Base-by-base conservation (phyloP, 2,329 filamentous ascomycete species). In the Neopestalotiopsis sp. region DNA sequence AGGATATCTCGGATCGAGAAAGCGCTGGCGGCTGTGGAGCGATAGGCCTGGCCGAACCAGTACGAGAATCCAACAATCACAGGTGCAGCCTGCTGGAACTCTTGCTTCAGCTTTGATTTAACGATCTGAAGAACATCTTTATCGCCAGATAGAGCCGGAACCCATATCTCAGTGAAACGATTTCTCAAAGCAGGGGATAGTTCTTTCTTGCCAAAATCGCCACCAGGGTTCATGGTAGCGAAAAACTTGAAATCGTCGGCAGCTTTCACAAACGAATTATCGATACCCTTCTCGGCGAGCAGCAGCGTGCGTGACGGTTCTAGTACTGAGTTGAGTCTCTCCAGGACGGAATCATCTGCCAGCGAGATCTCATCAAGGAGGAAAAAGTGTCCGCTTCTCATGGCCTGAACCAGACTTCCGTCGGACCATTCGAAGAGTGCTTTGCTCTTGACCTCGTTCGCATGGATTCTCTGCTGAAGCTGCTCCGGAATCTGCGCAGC, bases 131-230 rank as follows among this genome's bases (percentile, higher is more conserved):
- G 82, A 42, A 98, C 91, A 77, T 99, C 97, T 38, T 94, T 91
- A 65, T 90, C 88, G 69, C 95, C 93, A 1, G 94, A 94, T 69
- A 98, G 83, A 1, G 95, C 89, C 1, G 96, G 94, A 0, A 98
- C 96, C 96, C 96, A 99, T 9, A 99, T 98, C 80, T 99, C 96
- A 0, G 96, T 99, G 78, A 99, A 97, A 70, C 96, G 93, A 78
- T 99, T 99, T 60, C 96, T 89, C 69, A 99, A 84, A 14, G 96
- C 97, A 3, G 96, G 96, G 1, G 96, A 99, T 13, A 99, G 87
- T 79, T 99, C 96, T 74, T 95, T 94, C 83, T 99, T 99, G 72
- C 96, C 96, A 78, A 98, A 99, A 77, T 99, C 96, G 60, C 97
- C 96, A 65, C 97, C 97, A 9, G 96, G 96, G 74, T 99, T 99